Evolutionary conservation across 2,329 filamentous ascomycete species (phyloP), one percentile per base, ranked within the genome.

Genomic region (Coniochaeta pulveracea): DNA sequence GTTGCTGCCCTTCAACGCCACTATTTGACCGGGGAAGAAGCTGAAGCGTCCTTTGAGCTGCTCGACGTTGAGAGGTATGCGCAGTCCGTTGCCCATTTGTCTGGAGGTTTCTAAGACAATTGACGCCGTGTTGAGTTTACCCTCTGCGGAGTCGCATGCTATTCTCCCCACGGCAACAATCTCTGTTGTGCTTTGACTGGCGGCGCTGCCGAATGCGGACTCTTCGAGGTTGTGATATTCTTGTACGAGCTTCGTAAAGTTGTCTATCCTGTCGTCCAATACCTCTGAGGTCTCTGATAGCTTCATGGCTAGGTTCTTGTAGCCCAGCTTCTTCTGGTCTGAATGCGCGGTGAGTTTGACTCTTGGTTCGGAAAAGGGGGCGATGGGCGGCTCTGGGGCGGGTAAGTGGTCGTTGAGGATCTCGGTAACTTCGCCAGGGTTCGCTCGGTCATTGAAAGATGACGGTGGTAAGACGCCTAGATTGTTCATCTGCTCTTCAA

Each of bases 231-330:
- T 64, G 55, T 93, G 74, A 43, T 86, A 66, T 36, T 80, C 72
- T 56, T 84, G 77, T 5, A 93, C 66, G 2, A 86, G 56, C n/a
- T 64, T 61, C 38, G 76, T 69, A 48, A 95, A 94, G 41, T 88
- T 85, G 47, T 96, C 86, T 61, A 98, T 95, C 46, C 86, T 72
- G 56, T 96, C 89, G 57, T 98, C 91, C 6, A 96, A 69, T 27
- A 94, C 84, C 54, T 94, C 88, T 4, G 89, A 93, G 0, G 85
- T 78, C 52, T 95, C 88, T 5, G 85, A 88, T 6, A 91, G 67
- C 49, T 94, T 93, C 86, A 96, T 94, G 3, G 85, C 81, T 66
- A 96, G 79, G 2, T 86, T 84, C 51, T 88, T 91, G 58, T 96
- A 98, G 1, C 67, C 76, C 44, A 95, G 80, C 53, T 94, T 95